These are phyloP conservation scores for Penicillium lividum DNA, from an alignment of 495 filamentous ascomycete genomes.

Conservation along the genomic window DNA sequence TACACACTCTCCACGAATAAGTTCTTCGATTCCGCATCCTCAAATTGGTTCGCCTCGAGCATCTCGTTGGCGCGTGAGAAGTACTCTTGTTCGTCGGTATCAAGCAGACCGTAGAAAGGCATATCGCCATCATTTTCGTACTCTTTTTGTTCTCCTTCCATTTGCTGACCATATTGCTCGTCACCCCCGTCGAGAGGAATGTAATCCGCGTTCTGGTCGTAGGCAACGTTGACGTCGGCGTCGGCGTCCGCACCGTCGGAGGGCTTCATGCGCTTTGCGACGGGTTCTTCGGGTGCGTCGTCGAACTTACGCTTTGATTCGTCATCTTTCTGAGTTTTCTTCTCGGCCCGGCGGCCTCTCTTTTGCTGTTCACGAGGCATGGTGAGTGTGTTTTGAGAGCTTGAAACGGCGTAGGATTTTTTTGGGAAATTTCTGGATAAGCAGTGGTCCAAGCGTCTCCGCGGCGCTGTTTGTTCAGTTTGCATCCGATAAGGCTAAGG, in stretches of 20 bases:
- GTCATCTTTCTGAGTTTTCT: slow-evolving; percentile 43
- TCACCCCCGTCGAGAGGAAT: slow-evolving; percentile 36
- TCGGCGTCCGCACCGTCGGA: slow-evolving; percentile 20
- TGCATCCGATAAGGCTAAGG: slow-evolving; percentile 21
- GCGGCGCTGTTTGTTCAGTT: slow-evolving; percentile 33
- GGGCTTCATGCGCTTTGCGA: slow-evolving; percentile 42
- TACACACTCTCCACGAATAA: slow-evolving; percentile 86
- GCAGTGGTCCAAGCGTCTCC: slow-evolving; percentile 45
- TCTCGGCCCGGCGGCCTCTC: slow-evolving; percentile 65
- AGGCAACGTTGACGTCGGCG: slow-evolving; percentile 22
- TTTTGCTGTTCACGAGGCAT: slow-evolving; percentile 64
- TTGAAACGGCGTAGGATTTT: slow-evolving; percentile 25
- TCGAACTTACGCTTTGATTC: slow-evolving; percentile 46
- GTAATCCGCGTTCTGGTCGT: slow-evolving; percentile 31
- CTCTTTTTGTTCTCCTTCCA: slow-evolving; percentile 12
- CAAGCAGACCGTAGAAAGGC: slow-evolving; percentile 87
- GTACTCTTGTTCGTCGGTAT: slow-evolving; percentile 89
- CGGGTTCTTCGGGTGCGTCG: slow-evolving; percentile 40
- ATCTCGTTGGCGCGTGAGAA: slow-evolving; percentile 86
- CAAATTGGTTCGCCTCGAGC: slow-evolving; percentile 85
- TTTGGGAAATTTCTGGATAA: slow-evolving; percentile 47
- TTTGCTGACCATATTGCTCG: slow-evolving; percentile 17
- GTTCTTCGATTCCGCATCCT: slow-evolving; percentile 69
- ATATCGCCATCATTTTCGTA: slow-evolving; percentile 34
- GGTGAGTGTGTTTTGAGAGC: slow-evolving; percentile 19